Conservation (phyloP, 192 early-diverging fungal genomes). For the Dimargaris cristalligena region DNA sequence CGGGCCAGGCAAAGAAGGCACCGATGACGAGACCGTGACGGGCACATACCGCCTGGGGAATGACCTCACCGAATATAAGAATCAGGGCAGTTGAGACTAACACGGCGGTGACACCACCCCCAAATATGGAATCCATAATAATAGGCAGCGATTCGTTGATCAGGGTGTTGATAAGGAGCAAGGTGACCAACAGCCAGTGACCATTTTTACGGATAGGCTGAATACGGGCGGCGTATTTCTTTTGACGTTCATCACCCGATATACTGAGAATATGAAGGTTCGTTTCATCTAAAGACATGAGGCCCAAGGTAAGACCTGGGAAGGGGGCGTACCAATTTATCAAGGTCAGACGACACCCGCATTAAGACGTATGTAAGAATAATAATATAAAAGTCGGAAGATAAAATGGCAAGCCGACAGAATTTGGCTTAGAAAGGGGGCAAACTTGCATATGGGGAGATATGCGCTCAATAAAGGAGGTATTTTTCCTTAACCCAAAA, state of each 20-base stretch:
- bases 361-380: slow-evolving; percentile 3
- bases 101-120: slow-evolving; percentile 66
- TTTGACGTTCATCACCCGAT: slow-evolving; percentile 52
- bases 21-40: slow-evolving; percentile 78
- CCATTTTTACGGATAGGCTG: slow-evolving; percentile 74
- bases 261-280: slow-evolving; percentile 65
- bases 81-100: slow-evolving; percentile 75
- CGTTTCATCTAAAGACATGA: slow-evolving; percentile 74
- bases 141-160: slow-evolving; percentile 91
- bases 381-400: slow-evolving; percentile 9
- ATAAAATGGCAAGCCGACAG: not conserved
- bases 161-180: slow-evolving; percentile 83
- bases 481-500: not conserved
- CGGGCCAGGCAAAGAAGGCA: slow-evolving; percentile 62
- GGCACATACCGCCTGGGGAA: slow-evolving; percentile 82
- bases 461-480: not conserved
- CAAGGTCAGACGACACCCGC: not conserved
- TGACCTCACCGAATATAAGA: slow-evolving; percentile 91
- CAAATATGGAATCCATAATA: slow-evolving; percentile 57
- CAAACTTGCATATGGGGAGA: not conserved
- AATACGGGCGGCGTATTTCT: slow-evolving; percentile 59
- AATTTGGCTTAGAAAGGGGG: not conserved
- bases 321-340: not conserved
- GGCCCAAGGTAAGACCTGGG: slow-evolving; percentile 39
- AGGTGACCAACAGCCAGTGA: slow-evolving; percentile 86